Evolutionary conservation across 1,284 basidiomycete species (phyloP), one percentile per base, ranked within the genome.

Genomic region (Ustilago shanxiensis): DNA sequence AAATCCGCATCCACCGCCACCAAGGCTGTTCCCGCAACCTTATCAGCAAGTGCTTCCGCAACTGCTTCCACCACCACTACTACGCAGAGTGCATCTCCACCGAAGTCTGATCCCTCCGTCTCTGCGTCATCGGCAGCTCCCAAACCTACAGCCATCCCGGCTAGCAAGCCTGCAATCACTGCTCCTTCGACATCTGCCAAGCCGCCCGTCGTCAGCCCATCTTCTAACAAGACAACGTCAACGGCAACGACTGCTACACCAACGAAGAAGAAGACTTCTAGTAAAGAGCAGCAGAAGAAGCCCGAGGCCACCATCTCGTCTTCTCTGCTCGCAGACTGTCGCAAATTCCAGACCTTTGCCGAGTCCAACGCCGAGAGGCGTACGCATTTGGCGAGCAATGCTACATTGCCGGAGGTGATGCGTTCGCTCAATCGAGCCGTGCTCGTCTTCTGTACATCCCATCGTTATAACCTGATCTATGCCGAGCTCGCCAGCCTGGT

Each of bases 401-500:
- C 60, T 4, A 18, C 26, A 2, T 52, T 74, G 20, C 3, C 20
- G 8, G 53, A 73, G 11, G 58, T 55, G 2, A 64, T 73, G 3
- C 44, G 47, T n/a, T 41, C 31, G 3, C 62, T 74, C 49, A 69
- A 74, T 16, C 62, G 51, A 11, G 49, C 66, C 13, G 50, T 65
- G 13, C 61, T 73, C 4, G 20, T 35, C 16, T 65, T 39, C 13
- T 28, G 53, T 10, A 22, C 14, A 8, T 20, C 14, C 1, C 29
- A 28, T 16, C 14, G 52, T 45, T 35, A 64, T 31, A 55, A 37
- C 8, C 13, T 53, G 5, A 28, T 64, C 20, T 65, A 47, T 26
- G 41, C 18, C 20, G 71, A 73, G 26, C n/a, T 73, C 10, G 65
- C 53, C 5, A 41, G 53, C 31, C 10, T 73, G 11, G 59, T 69